phyloP scores from a whole-genome alignment of 2,329 filamentous ascomycete species.

The Incumbomyces lentus region DNA sequence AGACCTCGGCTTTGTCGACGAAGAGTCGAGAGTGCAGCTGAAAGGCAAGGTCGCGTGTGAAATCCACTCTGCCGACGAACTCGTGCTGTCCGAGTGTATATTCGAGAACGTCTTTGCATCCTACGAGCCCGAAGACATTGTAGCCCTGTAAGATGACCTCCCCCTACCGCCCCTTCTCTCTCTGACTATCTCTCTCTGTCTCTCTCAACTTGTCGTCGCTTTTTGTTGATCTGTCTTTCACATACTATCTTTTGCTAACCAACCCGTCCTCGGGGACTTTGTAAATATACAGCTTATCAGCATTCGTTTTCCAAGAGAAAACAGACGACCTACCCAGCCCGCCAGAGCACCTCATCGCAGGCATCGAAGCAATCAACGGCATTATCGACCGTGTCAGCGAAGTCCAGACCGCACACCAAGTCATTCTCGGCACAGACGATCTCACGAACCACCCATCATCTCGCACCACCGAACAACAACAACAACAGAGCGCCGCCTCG shows the following conservation, averaged over 20 bases:
- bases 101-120: slow-evolving; percentile 93
- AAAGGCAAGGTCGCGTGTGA: slow-evolving; percentile 99
- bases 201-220: too few species aligned
- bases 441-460: slow-evolving; percentile 2
- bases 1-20: slow-evolving; percentile 86
- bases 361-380: slow-evolving; percentile 73
- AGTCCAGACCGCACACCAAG: slow-evolving; percentile 80
- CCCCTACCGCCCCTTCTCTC: background rate
- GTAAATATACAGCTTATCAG: slow-evolving; percentile 55
- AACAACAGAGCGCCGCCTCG: too few species aligned
- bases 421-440: slow-evolving; percentile 81
- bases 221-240: too few species aligned
- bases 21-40: slow-evolving; percentile 74
- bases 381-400: slow-evolving; percentile 90
- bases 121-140: slow-evolving; percentile 56
- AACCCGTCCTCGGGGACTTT: too few species aligned
- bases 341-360: slow-evolving; percentile 69
- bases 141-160: slow-evolving; percentile 8
- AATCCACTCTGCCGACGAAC: slow-evolving; percentile 91
- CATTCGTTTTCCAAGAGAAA: slow-evolving; percentile 97
- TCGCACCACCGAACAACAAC: slow-evolving; percentile 2
- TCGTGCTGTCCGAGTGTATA: slow-evolving; percentile 90
- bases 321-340: slow-evolving; percentile 71
- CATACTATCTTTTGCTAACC: too few species aligned
- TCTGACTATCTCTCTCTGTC: background rate